These are phyloP conservation scores for Gyrodon lividus DNA, from an alignment of 768 basidiomycete species.

Conservation along the genomic window DNA sequence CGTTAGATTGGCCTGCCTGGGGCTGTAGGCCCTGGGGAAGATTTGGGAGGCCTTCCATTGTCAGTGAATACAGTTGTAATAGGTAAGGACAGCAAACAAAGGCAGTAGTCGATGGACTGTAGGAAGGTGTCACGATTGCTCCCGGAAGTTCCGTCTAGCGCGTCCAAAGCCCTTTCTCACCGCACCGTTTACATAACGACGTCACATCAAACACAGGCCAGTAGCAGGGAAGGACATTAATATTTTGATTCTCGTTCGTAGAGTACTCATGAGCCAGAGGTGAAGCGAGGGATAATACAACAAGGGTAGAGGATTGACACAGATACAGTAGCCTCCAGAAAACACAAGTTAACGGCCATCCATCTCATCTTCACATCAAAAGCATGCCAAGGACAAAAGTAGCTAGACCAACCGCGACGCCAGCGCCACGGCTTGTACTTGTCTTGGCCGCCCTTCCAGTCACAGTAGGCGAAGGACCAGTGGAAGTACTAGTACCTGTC, in stretches of 20 bases:
- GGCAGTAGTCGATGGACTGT: neutral
- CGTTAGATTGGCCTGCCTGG: slow-evolving; percentile 43
- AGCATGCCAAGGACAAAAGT: slow-evolving; percentile 22
- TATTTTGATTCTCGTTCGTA: neutral
- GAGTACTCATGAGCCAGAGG: neutral
- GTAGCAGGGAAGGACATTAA: neutral
- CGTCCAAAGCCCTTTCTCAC: no score
- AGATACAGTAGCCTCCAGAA: neutral
- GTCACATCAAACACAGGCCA: neutral
- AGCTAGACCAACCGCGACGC: slow-evolving; percentile 23
- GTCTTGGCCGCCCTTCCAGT: slow-evolving; percentile 14
- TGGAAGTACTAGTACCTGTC: slow-evolving; percentile 24
- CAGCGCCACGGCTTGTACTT: slow-evolving; percentile 22
- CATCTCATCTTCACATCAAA: slow-evolving; percentile 10
- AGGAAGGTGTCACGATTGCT: neutral
- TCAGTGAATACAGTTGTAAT: neutral
- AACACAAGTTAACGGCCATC: neutral
- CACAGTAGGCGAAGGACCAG: slow-evolving; percentile 16
- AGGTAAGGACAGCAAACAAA: neutral
- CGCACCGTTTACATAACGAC: no score
- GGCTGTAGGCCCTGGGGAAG: slow-evolving; percentile 29
- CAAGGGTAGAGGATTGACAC: neutral
- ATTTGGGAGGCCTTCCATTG: slow-evolving; percentile 26
- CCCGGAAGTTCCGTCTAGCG: neutral
- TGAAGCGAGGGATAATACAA: neutral